Conservation (phyloP, 768 basidiomycete species). For the Auricularia sp. region DNA sequence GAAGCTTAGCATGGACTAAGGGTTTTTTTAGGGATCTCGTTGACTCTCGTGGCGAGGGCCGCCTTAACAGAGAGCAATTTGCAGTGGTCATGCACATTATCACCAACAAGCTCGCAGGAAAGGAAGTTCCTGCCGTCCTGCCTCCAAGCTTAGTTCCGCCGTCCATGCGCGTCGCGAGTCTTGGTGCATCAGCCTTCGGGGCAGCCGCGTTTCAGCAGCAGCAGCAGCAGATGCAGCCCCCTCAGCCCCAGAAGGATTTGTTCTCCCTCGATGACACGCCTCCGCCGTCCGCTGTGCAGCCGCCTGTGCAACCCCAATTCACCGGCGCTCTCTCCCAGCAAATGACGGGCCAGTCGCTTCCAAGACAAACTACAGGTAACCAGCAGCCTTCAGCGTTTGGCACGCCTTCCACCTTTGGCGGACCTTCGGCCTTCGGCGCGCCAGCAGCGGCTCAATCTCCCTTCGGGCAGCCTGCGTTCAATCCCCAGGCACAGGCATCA, state of each 20-base stretch:
- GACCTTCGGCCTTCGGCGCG: neutral
- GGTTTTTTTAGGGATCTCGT: slow-evolving; percentile 74
- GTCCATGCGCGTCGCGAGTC: slow-evolving; percentile 42
- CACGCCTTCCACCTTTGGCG: neutral
- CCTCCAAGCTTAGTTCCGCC: slow-evolving; percentile 75
- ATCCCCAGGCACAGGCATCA: slow-evolving; percentile 25
- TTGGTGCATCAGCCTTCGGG: slow-evolving; percentile 1
- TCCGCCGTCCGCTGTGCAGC: slow-evolving; percentile 14
- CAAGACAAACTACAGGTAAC: neutral
- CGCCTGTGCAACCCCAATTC: slow-evolving; percentile 3
- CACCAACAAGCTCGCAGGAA: slow-evolving; percentile 71
- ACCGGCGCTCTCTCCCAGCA: slow-evolving; percentile 2
- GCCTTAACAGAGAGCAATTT: slow-evolving; percentile 81
- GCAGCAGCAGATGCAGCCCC: slow-evolving; percentile 25
- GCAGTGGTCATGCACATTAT: slow-evolving; percentile 94
- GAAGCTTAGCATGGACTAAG: neutral
- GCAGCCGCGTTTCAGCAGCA: slow-evolving; percentile 17
- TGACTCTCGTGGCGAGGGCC: slow-evolving; percentile 81
- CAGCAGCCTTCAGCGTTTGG: neutral
- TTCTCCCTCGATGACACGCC: slow-evolving; percentile 34
- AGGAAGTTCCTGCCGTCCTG: slow-evolving; percentile 60
- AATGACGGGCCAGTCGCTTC: neutral
- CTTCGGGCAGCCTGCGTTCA: slow-evolving; percentile 2
- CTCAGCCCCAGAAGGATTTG: slow-evolving; percentile 20
- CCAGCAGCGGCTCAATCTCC: neutral